phyloP scores from a whole-genome alignment of 148 eudicot genomes.

The Cornus suecica region DNA sequence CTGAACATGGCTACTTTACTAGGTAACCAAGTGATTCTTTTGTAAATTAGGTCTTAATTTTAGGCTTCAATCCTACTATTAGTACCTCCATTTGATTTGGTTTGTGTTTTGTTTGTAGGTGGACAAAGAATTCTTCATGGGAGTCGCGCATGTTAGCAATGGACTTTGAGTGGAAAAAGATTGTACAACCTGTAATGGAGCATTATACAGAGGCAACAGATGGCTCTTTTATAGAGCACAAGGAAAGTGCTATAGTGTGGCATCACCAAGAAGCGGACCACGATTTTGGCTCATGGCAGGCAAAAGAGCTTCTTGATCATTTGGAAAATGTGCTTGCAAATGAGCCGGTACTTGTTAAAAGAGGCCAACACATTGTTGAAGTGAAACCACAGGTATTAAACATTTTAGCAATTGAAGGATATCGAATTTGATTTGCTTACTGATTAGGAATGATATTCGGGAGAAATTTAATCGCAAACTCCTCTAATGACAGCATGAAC shows the following conservation, averaged over 20 bases:
- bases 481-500: neutral
- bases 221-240: constrained; percentile 70
- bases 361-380: constrained; percentile 77
- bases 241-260: constrained; percentile 84
- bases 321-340: constrained; percentile 83
- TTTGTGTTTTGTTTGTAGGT: constrained; percentile 28
- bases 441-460: neutral
- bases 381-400: constrained; percentile 81
- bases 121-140: constrained; percentile 58
- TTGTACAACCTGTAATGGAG: constrained; percentile 66
- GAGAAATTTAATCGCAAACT: neutral
- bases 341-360: constrained; percentile 77
- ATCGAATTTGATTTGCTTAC: neutral
- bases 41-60: neutral
- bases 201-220: constrained; percentile 80
- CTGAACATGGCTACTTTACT: constrained; percentile 76
- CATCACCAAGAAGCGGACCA: constrained; percentile 78
- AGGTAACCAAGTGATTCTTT: constrained; percentile 30
- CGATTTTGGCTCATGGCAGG: constrained; percentile 74
- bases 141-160: constrained; percentile 31
- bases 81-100: neutral
- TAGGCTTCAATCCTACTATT: neutral
- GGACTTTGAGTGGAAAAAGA: constrained; percentile 67
- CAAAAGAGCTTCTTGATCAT: constrained; percentile 83
- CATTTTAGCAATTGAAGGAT: neutral